These are phyloP conservation scores for Aspergillus ustus DNA, from an alignment of 2,329 filamentous ascomycete genomes.

Conservation along the genomic window DNA sequence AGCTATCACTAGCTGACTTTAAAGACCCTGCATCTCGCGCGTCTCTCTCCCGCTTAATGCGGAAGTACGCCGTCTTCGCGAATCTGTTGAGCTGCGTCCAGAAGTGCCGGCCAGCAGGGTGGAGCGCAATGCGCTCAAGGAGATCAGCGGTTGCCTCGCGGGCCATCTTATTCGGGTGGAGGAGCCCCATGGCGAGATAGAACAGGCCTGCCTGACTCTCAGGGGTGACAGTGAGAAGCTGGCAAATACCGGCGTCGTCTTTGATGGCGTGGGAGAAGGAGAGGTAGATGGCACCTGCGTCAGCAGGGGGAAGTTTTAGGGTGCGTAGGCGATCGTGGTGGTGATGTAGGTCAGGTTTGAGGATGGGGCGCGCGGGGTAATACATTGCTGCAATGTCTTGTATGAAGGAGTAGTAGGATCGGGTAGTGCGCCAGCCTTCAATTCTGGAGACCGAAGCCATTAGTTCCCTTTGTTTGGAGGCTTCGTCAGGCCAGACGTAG, in stretches of 20 bases:
- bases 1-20: slow-evolving; percentile 27
- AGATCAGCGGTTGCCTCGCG: slow-evolving; percentile 77
- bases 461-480: slow-evolving; percentile 79
- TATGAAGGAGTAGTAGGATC: slow-evolving; percentile 94
- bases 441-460: slow-evolving; percentile 90
- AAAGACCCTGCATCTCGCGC: slow-evolving; percentile 28
- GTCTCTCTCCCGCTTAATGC: slow-evolving; percentile 70
- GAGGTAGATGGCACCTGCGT: slow-evolving; percentile 83
- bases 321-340: slow-evolving; percentile 89
- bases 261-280: slow-evolving; percentile 76
- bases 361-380: slow-evolving; percentile 44
- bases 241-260: slow-evolving; percentile 82
- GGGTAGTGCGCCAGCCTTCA: slow-evolving; percentile 94
- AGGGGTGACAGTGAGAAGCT: slow-evolving; percentile 79
- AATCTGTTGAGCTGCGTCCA: slow-evolving; percentile 87
- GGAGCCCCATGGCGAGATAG: slow-evolving; percentile 86
- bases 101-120: slow-evolving; percentile 92
- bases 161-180: slow-evolving; percentile 84
- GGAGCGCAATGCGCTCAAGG: slow-evolving; percentile 78
- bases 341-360: slow-evolving; percentile 74
- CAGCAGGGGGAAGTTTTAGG: slow-evolving; percentile 74
- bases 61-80: slow-evolving; percentile 81
- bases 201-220: slow-evolving; percentile 88
- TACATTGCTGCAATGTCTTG: slow-evolving; percentile 62
- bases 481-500: slow-evolving; percentile 91